phyloP scores from a whole-genome alignment of 2,329 filamentous ascomycete genomes.

The Colletotrichum caudatum region DNA sequence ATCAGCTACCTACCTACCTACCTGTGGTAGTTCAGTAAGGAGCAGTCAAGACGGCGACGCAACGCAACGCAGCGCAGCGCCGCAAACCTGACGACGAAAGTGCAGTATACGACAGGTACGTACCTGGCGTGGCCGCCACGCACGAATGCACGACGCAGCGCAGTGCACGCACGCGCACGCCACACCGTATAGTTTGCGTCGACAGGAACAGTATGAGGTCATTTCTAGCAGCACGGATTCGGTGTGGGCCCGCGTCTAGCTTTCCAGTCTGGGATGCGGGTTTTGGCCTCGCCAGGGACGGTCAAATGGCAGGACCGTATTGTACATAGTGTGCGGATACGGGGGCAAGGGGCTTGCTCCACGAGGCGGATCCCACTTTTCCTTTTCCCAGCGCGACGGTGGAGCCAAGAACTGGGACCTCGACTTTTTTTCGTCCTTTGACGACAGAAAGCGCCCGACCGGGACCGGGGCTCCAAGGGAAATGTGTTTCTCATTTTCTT shows the following conservation, averaged over 20 bases:
- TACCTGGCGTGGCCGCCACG: background rate
- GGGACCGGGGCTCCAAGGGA: background rate
- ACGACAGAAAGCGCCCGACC: background rate
- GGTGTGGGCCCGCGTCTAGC: constrained; percentile 12
- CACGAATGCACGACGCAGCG: no score
- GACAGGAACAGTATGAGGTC: constrained; percentile 36
- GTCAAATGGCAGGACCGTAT: constrained; percentile 16
- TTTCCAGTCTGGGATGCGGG: constrained; percentile 3
- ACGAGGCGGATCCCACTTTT: constrained; percentile 4
- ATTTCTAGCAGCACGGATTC: constrained; percentile 31
- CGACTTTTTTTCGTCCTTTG: constrained; percentile 3
- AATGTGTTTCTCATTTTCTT: background rate
- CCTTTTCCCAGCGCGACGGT: constrained; percentile 7
- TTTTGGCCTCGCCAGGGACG: background rate
- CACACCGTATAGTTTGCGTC: background rate
- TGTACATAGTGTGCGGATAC: no score
- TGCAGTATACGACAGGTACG: background rate
- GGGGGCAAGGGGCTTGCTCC: constrained; percentile 22
- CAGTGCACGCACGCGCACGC: no score
- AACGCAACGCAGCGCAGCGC: no score
- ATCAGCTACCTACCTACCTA: no score
- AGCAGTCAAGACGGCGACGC: background rate
- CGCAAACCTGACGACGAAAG: background rate
- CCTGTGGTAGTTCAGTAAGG: background rate
- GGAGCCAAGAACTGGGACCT: constrained; percentile 10